Conservation (phyloP, 805 yeast species). For the Zygosaccharomyces rouxii region DNA sequence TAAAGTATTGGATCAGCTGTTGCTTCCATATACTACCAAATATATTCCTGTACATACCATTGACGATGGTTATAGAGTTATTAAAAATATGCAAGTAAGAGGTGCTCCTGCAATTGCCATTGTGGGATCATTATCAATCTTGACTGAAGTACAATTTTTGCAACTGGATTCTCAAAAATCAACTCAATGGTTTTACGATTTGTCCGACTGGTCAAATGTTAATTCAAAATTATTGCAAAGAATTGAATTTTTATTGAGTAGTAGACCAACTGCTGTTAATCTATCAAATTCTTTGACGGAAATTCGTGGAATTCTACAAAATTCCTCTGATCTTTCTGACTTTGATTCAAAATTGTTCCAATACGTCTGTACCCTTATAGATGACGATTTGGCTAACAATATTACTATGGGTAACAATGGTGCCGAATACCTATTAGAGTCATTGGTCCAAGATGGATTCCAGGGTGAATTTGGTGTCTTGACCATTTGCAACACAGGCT, state of each 20-base stretch:
- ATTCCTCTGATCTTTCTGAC: constrained; percentile 25
- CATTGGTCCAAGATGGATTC: constrained; percentile 45
- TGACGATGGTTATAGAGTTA: constrained; percentile 77
- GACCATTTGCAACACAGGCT: constrained; percentile 95
- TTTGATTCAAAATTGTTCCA: constrained; percentile 34
- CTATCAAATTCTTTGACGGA: constrained; percentile 61
- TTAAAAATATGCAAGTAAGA: constrained; percentile 86
- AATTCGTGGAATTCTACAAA: constrained; percentile 33
- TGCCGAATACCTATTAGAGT: constrained; percentile 53
- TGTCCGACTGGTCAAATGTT: constrained; percentile 31
- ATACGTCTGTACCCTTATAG: constrained; percentile 55
- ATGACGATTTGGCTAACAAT: constrained; percentile 77
- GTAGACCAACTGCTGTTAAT: constrained; percentile 96
- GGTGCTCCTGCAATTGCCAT: constrained; percentile 99
- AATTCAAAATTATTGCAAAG: constrained; percentile 41
- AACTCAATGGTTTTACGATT: constrained; percentile 34
- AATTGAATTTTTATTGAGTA: constrained; percentile 61
- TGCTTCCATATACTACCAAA: constrained; percentile 72
- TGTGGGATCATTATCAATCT: constrained; percentile 81
- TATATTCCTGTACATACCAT: constrained; percentile 60
- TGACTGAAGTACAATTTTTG: constrained; percentile 55
- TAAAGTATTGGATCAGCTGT: constrained; percentile 71
- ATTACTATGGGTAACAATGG: constrained; percentile 77
- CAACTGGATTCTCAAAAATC: constrained; percentile 23
- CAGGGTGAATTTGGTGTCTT: constrained; percentile 70